Evolutionary conservation across 768 basidiomycete genomes (phyloP).

Genomic region (Kockovaella imperatae): DNA sequence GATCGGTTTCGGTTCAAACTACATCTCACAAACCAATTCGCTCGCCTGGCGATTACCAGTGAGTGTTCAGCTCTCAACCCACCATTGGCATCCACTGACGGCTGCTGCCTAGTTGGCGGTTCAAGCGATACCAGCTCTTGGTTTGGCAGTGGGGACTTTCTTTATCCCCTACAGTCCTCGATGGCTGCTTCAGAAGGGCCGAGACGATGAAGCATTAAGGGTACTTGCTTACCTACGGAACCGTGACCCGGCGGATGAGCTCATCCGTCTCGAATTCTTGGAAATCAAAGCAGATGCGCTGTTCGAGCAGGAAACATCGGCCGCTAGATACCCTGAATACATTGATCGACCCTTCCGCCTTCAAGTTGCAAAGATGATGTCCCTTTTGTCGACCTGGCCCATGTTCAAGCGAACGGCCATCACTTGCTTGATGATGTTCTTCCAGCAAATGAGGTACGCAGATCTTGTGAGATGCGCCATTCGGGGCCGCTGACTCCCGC

Average conservation of each 20-base stretch:
- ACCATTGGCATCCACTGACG: too few species aligned
- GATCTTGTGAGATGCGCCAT: too few species aligned
- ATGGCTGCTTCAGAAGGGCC: constrained; percentile 58
- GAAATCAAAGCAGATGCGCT: constrained; percentile 12
- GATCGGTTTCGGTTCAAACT: too few species aligned
- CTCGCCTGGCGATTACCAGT: neutral
- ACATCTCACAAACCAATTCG: too few species aligned
- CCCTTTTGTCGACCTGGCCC: neutral
- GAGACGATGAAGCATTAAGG: constrained; percentile 53
- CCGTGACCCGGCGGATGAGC: neutral
- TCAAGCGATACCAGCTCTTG: constrained; percentile 6
- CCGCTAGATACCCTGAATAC: too few species aligned
- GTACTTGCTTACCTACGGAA: constrained; percentile 4
- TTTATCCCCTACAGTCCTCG: constrained; percentile 44
- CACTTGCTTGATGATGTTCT: constrained; percentile 7
- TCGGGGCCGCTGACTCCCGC: too few species aligned
- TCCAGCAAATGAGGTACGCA: constrained; percentile 18
- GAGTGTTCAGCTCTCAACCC: neutral
- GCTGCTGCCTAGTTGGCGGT: too few species aligned
- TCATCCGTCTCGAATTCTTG: constrained; percentile 3
- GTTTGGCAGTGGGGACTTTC: constrained; percentile 20
- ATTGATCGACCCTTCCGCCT: too few species aligned
- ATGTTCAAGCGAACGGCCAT: constrained; percentile 3
- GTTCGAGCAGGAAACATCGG: constrained; percentile 1
- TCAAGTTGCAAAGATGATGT: neutral